phyloP scores from a whole-genome alignment of 1,284 basidiomycete species.

The Polyporus tsugae region DNA sequence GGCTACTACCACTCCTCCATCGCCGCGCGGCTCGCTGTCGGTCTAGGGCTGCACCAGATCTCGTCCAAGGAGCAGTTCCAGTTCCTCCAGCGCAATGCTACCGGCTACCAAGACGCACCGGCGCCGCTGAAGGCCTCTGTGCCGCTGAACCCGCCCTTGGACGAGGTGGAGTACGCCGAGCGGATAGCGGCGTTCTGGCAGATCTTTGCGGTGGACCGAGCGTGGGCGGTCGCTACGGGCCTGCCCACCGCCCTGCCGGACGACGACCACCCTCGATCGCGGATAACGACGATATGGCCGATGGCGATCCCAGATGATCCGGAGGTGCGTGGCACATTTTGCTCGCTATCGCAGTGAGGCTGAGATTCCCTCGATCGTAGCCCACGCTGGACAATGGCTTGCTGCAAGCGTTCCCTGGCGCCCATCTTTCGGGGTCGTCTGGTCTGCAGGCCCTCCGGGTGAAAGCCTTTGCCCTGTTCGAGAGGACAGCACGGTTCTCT shows the following conservation, averaged over 20 bases:
- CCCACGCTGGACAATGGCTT: slow-evolving; percentile 20
- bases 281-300: slow-evolving; percentile 63
- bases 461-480: slow-evolving; percentile 58
- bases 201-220: slow-evolving; percentile 65
- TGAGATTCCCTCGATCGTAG: slow-evolving; percentile 4
- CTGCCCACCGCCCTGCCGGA: slow-evolving; percentile 62
- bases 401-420: slow-evolving; percentile 20
- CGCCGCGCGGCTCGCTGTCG: slow-evolving; percentile 62
- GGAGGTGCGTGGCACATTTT: slow-evolving; percentile 18
- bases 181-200: slow-evolving; percentile 66
- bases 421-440: slow-evolving; percentile 30
- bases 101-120: slow-evolving; percentile 28
- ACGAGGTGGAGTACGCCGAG: slow-evolving; percentile 53
- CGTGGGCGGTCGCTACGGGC: slow-evolving; percentile 63
- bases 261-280: slow-evolving; percentile 55
- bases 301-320: slow-evolving; percentile 38
- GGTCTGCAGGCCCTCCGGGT: slow-evolving; percentile 48
- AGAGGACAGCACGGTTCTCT: slow-evolving; percentile 55
- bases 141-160: slow-evolving; percentile 49
- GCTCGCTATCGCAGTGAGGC: background rate
- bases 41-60: slow-evolving; percentile 62
- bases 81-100: slow-evolving; percentile 29
- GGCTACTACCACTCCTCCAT: slow-evolving; percentile 69
- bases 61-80: slow-evolving; percentile 43
- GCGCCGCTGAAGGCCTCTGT: slow-evolving; percentile 37